phyloP scores from a whole-genome alignment of 1,139 yeast species.

The Suhomyces ambrosiae region DNA sequence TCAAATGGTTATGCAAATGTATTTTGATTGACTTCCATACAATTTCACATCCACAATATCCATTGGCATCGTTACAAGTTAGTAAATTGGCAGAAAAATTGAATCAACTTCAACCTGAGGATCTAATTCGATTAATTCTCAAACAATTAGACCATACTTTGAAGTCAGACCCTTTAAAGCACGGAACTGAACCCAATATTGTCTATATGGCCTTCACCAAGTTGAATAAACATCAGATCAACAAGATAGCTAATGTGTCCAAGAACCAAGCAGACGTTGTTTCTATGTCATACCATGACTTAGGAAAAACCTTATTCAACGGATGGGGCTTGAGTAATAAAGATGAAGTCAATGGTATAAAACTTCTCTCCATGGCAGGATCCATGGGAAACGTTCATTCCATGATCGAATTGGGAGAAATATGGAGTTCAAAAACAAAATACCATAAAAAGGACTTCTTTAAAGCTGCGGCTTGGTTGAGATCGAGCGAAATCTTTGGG shows the following conservation, averaged over 20 bases:
- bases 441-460: conserved; percentile 58
- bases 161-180: conserved; percentile 22
- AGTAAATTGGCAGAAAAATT: conserved; percentile 25
- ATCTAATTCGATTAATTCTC: conserved; percentile 32
- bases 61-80: conserved; percentile 12
- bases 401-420: conserved; percentile 69
- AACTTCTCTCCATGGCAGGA: conserved; percentile 66
- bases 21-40: conserved; percentile 23
- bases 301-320: conserved; percentile 60
- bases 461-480: conserved; percentile 72
- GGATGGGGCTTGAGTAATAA: conserved; percentile 60
- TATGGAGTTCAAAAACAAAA: conserved; percentile 63
- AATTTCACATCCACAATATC: conserved; percentile 8
- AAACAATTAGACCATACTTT: conserved; percentile 23
- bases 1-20: conserved; percentile 59
- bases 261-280: conserved; percentile 33
- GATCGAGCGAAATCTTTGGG: conserved; percentile 68
- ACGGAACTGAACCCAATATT: conserved; percentile 30
- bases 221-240: conserved; percentile 29
- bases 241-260: conserved; percentile 29
- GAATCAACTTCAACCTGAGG: conserved; percentile 32
- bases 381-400: conserved; percentile 71
- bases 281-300: conserved; percentile 48
- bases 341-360: conserved; percentile 62
- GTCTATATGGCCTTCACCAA: conserved; percentile 30